A percentile compares a stretch with the other conserved stretches of the same genome.
phyloP scores from a whole-genome alignment of 345 rosid species.

The Lepidium africanum region DNA sequence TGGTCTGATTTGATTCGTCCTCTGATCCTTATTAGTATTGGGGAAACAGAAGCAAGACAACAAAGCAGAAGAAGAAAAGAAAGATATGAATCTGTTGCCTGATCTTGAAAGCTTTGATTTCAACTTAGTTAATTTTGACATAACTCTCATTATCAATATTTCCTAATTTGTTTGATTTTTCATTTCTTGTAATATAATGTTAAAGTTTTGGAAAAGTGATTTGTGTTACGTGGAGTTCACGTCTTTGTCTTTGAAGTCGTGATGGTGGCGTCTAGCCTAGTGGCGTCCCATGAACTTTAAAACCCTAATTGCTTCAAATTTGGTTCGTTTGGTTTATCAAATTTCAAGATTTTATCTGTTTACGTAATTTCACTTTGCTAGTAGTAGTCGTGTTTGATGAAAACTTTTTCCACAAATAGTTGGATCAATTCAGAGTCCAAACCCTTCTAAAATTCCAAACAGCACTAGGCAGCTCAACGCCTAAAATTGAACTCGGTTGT shows the following conservation, averaged over 20 bases:
- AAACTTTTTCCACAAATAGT: no score
- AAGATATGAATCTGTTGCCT: constrained; percentile 29
- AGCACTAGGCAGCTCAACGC: no score
- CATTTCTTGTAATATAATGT: not conserved
- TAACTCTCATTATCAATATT: constrained; percentile 29
- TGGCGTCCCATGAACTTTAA: constrained; percentile 19
- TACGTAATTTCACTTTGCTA: not conserved
- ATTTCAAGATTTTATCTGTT: not conserved
- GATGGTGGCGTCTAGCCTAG: not conserved
- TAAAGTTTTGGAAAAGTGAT: not conserved
- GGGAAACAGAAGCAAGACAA: constrained; percentile 16
- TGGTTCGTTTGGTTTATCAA: not conserved
- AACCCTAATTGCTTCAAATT: not conserved
- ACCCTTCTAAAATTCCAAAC: no score
- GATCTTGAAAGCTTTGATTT: constrained; percentile 47
- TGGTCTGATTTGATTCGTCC: constrained; percentile 25
- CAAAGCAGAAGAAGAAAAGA: constrained; percentile 11
- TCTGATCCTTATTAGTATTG: constrained; percentile 31
- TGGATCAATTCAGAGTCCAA: no score
- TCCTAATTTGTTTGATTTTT: not conserved
- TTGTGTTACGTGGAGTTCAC: constrained; percentile 15
- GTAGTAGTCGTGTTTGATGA: no score
- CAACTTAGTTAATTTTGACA: constrained; percentile 37
- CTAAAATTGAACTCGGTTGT: no score
- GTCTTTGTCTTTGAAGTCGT: constrained; percentile 15